phyloP scores from a whole-genome alignment of 768 basidiomycete genomes.

The Naganishia friedmannii region DNA sequence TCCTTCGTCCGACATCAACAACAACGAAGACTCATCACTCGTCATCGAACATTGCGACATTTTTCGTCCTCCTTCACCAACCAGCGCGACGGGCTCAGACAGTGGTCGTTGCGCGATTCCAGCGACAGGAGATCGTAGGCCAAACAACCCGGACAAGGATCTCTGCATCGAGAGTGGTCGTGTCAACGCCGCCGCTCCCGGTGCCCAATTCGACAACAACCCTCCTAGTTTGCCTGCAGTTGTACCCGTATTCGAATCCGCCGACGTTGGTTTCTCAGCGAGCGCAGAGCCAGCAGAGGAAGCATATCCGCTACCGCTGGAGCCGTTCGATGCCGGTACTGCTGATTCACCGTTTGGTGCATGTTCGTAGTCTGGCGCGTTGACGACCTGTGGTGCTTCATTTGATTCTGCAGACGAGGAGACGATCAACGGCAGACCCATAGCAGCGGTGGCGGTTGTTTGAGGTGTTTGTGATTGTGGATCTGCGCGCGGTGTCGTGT shows the following conservation, averaged over 20 bases:
- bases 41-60: neutral
- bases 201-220: conserved; percentile 5
- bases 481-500: neutral
- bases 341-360: neutral
- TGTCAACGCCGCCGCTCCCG: conserved; percentile 7
- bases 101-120: too few species aligned
- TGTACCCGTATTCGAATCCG: neutral
- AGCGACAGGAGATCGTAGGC: neutral
- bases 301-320: too few species aligned
- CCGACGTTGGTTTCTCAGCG: neutral
- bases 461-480: neutral
- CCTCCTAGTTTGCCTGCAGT: neutral
- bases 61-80: neutral
- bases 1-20: neutral
- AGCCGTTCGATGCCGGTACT: too few species aligned
- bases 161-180: neutral
- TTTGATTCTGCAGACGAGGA: conserved; percentile 21
- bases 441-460: too few species aligned
- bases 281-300: too few species aligned
- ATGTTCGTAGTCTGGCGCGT: neutral
- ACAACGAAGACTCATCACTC: neutral
- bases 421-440: conserved; percentile 10
- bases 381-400: conserved; percentile 8
- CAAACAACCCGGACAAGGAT: conserved; percentile 15
- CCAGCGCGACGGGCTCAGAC: too few species aligned